phyloP scores from a whole-genome alignment of 2,329 filamentous ascomycete species.

The Diaporthe aspalathi region DNA sequence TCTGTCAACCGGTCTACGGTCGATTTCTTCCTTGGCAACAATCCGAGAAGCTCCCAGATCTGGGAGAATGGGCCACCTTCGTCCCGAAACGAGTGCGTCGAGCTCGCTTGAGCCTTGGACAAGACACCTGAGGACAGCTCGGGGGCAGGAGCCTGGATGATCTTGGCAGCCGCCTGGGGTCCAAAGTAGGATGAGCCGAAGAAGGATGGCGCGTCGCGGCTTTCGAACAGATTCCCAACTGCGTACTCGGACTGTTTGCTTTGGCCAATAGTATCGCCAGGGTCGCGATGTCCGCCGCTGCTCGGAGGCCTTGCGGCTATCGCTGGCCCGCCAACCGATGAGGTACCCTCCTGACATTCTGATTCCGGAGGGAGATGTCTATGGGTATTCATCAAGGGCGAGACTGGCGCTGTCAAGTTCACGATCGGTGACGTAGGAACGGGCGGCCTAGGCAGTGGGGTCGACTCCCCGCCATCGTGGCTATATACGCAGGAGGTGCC shows the following conservation, averaged over 20 bases:
- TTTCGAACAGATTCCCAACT: constrained; percentile 35
- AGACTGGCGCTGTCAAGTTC: not conserved
- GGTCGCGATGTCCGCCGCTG: not conserved
- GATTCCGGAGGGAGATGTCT: not conserved
- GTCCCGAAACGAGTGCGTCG: constrained; percentile 38
- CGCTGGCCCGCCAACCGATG: not conserved
- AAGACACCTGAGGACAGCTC: constrained; percentile 39
- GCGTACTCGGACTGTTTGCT: constrained; percentile 33
- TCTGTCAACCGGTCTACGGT: constrained; percentile 40
- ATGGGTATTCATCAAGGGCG: too few species aligned
- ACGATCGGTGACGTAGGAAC: too few species aligned
- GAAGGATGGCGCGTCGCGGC: constrained; percentile 41
- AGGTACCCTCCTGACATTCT: not conserved
- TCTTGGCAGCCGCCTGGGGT: constrained; percentile 40
- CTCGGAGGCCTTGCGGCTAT: not conserved
- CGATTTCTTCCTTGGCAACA: constrained; percentile 51
- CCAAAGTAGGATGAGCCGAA: constrained; percentile 43
- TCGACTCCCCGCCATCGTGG: not conserved
- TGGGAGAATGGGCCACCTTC: constrained; percentile 39
- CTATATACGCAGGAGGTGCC: constrained; percentile 3
- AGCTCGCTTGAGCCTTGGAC: constrained; percentile 35
- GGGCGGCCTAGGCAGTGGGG: not conserved
- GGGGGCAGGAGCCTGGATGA: constrained; percentile 38
- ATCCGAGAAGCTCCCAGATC: constrained; percentile 54
- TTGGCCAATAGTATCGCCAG: not conserved